Conservation (phyloP, 2,329 filamentous ascomycete species). For the Annulohypoxylon truncatum region DNA sequence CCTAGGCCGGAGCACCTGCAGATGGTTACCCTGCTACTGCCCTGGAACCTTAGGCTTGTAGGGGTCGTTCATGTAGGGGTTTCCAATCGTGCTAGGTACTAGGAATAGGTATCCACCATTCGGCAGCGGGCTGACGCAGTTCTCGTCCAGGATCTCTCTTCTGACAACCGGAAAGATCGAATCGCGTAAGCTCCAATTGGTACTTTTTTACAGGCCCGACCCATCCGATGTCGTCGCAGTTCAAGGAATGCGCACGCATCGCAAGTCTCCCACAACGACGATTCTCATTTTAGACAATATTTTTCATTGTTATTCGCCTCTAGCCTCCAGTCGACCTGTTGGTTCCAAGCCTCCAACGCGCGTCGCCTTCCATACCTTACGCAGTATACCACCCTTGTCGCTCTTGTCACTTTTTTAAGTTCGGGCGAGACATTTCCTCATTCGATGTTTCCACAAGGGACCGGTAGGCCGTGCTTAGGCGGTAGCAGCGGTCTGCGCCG, state of each 20-base stretch:
- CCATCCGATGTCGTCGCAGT: slow-evolving; percentile 38
- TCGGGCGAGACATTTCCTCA: slow-evolving; percentile 12
- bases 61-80: slow-evolving; percentile 9
- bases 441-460: slow-evolving; percentile 44
- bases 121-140: slow-evolving; percentile 34
- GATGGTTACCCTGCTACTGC: not conserved
- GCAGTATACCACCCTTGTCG: not conserved
- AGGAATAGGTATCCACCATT: slow-evolving; percentile 12
- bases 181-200: slow-evolving; percentile 26
- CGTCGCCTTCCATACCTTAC: slow-evolving; percentile 14
- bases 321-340: slow-evolving; percentile 3
- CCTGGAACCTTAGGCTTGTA: slow-evolving; percentile 12
- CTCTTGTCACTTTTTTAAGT: slow-evolving; percentile 5
- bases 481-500: slow-evolving; percentile 41
- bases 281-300: slow-evolving; percentile 24
- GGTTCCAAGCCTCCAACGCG: slow-evolving; percentile 10
- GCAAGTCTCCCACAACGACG: slow-evolving; percentile 12
- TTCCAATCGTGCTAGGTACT: slow-evolving; percentile 14
- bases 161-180: slow-evolving; percentile 17
- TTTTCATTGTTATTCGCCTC: not conserved
- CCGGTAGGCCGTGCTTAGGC: slow-evolving; percentile 43
- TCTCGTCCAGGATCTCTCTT: slow-evolving; percentile 10
- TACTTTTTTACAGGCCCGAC: slow-evolving; percentile 22
- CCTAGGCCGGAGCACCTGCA: not conserved
- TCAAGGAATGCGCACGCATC: slow-evolving; percentile 32